Base-by-base conservation (phyloP, 306 rosid genomes). In the Citrullus mucosospermus region DNA sequence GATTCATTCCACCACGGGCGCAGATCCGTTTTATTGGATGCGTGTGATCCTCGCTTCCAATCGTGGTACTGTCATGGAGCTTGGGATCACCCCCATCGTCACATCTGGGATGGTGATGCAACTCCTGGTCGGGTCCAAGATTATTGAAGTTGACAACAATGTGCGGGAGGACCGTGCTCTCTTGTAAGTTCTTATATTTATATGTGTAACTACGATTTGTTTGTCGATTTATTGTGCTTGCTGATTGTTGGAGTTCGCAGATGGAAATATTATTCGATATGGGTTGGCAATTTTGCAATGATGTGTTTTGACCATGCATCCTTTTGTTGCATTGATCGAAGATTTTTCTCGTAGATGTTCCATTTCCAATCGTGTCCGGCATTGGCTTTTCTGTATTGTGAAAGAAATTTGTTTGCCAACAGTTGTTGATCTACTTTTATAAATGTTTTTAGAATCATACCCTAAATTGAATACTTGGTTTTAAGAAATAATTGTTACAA, bases 11-110 rank as follows among this genome's bases (percentile, higher is more conserved):
- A 93, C 98, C 14, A 93, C 96, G 0, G 96, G 97, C 18, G 97
- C 98, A 0, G 98, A 93, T 90, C 97, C 98, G 20, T 93, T 93
- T 85, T 93, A 91, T 70, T 93, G 98, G 98, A 93, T 93, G 97
- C 93, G 97, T 81, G 96, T 89, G 56, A 93, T 93, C 57, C 98
- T 93, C 25, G 98, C 98, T 76, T 93, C 97, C 1, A 93, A 88
- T 71, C 93, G 97, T 38, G 98, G 98, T 69, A 93, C 98, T 28
- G 98, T 93, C 39, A 93, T 93, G 98, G 98, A 93, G 84, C 98
- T 93, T 53, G 97, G 96, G 74, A 91, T 93, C 84, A 93, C 98
- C 78, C 98, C 97, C 6, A 93, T 91, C 79, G 98, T 93, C 63
- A 93, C 98, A 41, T 93, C 97, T 56, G 96, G 97, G 59, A 79